Evolutionary conservation across 148 eudicot genomes (phyloP).

Genomic region (Talinum fruticosum): DNA sequence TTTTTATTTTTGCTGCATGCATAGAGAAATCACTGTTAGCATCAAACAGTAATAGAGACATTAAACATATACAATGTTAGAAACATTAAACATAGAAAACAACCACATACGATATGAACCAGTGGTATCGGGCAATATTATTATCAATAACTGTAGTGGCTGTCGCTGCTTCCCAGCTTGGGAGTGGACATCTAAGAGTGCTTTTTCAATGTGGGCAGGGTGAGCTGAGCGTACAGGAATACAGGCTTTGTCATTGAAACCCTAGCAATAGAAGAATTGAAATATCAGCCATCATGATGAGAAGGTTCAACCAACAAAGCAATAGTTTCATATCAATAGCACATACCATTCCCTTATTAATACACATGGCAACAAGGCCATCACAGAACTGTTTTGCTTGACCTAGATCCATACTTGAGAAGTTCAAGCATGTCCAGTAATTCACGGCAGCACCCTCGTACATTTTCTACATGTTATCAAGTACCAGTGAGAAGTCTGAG

Average conservation of each 20-base stretch:
- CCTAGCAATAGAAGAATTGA: conserved; percentile 30
- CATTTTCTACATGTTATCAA: conserved; percentile 59
- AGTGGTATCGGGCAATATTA: conserved; percentile 58
- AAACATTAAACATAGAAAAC: not conserved
- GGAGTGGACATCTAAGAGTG: conserved; percentile 36
- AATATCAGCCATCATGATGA: not conserved
- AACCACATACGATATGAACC: conserved; percentile 63
- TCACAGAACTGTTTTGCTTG: conserved; percentile 33
- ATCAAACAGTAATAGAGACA: not conserved
- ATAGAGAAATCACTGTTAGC: not conserved
- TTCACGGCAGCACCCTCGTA: conserved; percentile 52
- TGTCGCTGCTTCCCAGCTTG: conserved; percentile 40
- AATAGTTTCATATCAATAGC: not conserved
- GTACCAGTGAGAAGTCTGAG: not conserved
- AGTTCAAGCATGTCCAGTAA: conserved; percentile 62
- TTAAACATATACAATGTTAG: not conserved
- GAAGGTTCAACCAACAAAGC: not conserved
- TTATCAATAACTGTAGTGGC: conserved; percentile 64
- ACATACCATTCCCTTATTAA: conserved; percentile 74
- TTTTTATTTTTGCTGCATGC: conserved; percentile 60
- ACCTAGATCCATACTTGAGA: conserved; percentile 32
- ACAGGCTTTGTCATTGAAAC: conserved; percentile 33
- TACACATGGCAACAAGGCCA: conserved; percentile 56
- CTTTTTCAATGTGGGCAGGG: conserved; percentile 45
- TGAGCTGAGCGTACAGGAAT: conserved; percentile 30